Evolutionary conservation across 176 grass and related monocot species (phyloP).

Genomic region (Ensete ventricosum): DNA sequence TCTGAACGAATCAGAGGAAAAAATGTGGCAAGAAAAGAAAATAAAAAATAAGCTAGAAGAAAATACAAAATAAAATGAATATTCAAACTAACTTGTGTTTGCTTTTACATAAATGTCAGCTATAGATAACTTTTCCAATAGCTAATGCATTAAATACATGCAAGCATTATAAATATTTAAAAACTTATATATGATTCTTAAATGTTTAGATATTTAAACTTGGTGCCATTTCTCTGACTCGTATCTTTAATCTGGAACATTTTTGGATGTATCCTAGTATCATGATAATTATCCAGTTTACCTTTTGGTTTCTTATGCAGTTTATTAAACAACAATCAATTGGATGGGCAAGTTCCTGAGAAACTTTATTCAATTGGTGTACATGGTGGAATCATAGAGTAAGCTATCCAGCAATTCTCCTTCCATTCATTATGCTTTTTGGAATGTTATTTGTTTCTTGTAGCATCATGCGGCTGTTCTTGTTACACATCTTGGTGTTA

Average conservation of each 20-base stretch:
- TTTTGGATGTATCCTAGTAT: not conserved
- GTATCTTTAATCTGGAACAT: not conserved
- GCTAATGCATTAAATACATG: no score
- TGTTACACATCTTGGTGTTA: not conserved
- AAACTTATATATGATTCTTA: no score
- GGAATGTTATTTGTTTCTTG: not conserved
- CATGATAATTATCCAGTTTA: constrained; percentile 8
- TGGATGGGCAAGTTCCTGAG: constrained; percentile 94
- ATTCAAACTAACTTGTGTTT: no score
- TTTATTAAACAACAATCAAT: constrained; percentile 79
- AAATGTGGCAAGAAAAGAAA: no score
- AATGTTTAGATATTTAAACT: no score
- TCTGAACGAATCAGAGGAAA: no score
- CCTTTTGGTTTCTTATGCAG: constrained; percentile 31
- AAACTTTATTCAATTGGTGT: constrained; percentile 90
- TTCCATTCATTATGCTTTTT: not conserved
- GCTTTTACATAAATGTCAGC: no score
- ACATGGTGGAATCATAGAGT: constrained; percentile 98
- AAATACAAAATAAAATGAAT: no score
- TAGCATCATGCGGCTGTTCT: not conserved
- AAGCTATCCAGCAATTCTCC: constrained; percentile 20
- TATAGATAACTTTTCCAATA: no score
- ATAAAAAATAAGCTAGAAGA: no score
- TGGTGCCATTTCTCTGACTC: no score
- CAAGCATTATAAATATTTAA: no score